A percentile compares a stretch with the other conserved stretches of the same genome.
Evolutionary conservation across 2,329 filamentous ascomycete species (phyloP).

Genomic region (Claviceps sorghi): DNA sequence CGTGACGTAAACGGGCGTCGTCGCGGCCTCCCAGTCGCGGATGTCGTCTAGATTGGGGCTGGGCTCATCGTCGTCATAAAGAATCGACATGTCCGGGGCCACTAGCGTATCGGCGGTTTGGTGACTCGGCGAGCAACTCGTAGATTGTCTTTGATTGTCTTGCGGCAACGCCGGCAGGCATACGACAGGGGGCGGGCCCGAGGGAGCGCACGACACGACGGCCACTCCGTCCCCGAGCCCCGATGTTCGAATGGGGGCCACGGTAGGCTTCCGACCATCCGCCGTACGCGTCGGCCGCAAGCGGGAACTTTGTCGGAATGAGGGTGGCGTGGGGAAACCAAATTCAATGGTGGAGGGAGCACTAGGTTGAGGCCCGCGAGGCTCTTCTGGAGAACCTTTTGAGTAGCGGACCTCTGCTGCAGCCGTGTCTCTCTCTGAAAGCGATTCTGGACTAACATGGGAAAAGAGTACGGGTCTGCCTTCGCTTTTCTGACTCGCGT

Average conservation of each 20-base stretch:
- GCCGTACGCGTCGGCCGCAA: not conserved
- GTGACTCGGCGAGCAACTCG: slow-evolving; percentile 1
- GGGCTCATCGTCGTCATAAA: slow-evolving; percentile 15
- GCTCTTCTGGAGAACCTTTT: slow-evolving; percentile 4
- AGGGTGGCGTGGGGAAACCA: slow-evolving; percentile 22
- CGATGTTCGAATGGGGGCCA: not conserved
- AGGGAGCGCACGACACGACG: not conserved
- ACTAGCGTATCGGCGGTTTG: slow-evolving; percentile 9
- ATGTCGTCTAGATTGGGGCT: slow-evolving; percentile 26
- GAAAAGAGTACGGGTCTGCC: not conserved
- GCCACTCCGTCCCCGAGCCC: not conserved
- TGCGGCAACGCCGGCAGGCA: slow-evolving; percentile 4
- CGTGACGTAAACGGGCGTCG: slow-evolving; percentile 2
- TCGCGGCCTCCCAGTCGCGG: slow-evolving; percentile 17
- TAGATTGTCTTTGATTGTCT: not conserved
- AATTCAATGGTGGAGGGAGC: slow-evolving; percentile 18
- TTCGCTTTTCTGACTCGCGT: not conserved
- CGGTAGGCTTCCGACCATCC: not conserved
- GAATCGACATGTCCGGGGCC: slow-evolving; percentile 12
- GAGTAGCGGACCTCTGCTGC: slow-evolving; percentile 10
- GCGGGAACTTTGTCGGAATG: not conserved
- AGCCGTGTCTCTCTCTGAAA: not conserved
- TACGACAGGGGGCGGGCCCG: slow-evolving; percentile 3
- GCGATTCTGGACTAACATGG: not conserved
- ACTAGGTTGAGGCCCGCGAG: slow-evolving; percentile 7